Evolutionary conservation across 768 basidiomycete genomes (phyloP), one percentile per base, ranked within the genome.

Genomic region (Psilocybe azurescens): DNA sequence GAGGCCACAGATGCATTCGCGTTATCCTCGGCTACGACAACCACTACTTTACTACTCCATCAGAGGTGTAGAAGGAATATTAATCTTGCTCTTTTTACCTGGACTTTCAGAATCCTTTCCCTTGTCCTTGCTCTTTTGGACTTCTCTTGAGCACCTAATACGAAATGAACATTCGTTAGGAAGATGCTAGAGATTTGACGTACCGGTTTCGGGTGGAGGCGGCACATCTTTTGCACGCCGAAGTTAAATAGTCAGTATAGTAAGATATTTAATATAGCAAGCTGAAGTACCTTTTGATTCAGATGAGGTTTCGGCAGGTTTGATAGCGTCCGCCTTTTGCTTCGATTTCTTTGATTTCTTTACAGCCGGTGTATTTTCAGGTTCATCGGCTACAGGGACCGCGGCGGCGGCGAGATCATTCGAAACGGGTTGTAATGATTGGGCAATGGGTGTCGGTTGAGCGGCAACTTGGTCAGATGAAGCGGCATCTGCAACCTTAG

Each of bases 331-430:
- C 5, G 16, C 38, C 18, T 58, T 58, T 44, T 39, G 28, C 38
- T 51, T 61, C 30, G n/a, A 29, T 53, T 49, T 56, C 49, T 41
- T 55, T 8, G 48, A 44, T 18, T 55, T 51, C 47, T 51, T 49
- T 5, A 28, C 24, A 30, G 24, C 28, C 4, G 28, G 18, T 11
- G 18, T n/a, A 11, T 50, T 50, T 11, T 24, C 48, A 29, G 48
- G 24, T 38, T n/a, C 30, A 18, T 53, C 52, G 9, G 52, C n/a
- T 2, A 20, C 30, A 18, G 52, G 16, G 7, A 20, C 33, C 5
- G 2, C n/a, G 30, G 52, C 1, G 5, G 52, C 14, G 14, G 32
- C 16, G 32, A 32, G 2, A 3, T n/a, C 6, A 18, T 33, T 53
- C n/a, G 14, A n/a, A 5, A 16, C 29, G 16, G 30, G 30, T 51